phyloP scores from a whole-genome alignment of 257 asterid species.

The Schizonepeta tenuifolia region DNA sequence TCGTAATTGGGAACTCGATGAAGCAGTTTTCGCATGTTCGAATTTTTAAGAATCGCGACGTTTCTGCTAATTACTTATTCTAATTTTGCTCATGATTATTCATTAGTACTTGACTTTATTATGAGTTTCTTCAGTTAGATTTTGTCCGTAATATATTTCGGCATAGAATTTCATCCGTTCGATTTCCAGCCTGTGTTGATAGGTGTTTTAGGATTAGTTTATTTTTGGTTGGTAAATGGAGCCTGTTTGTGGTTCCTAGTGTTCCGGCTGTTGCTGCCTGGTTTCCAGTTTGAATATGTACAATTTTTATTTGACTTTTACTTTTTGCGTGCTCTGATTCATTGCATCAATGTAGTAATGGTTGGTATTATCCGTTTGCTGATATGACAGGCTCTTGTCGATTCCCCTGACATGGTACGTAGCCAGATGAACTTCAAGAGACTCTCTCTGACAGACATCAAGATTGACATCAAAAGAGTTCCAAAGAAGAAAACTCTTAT shows the following conservation, averaged over 20 bases:
- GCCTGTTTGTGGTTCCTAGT: too few species aligned
- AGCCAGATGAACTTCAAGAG: constrained; percentile 95
- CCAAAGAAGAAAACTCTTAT: constrained; percentile 90
- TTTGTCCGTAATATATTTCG: too few species aligned
- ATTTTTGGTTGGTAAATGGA: too few species aligned
- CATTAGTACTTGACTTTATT: background rate
- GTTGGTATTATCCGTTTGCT: background rate
- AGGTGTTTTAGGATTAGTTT: too few species aligned
- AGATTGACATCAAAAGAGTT: constrained; percentile 78
- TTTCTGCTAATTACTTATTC: background rate
- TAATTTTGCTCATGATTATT: background rate
- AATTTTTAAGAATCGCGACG: background rate
- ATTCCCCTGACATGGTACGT: constrained; percentile 91
- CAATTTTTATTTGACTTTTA: background rate
- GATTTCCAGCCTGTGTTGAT: too few species aligned
- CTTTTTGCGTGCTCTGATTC: background rate
- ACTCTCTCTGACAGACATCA: constrained; percentile 83
- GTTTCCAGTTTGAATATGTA: background rate
- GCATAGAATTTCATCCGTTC: too few species aligned
- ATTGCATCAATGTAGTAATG: background rate
- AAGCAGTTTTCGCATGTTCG: background rate
- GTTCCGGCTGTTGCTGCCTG: too few species aligned
- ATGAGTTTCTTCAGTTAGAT: background rate
- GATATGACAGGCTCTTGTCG: constrained; percentile 76
- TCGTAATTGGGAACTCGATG: background rate